These are phyloP conservation scores for Vicia sativa DNA, from an alignment of 306 rosid genomes.

Conservation along the genomic window DNA sequence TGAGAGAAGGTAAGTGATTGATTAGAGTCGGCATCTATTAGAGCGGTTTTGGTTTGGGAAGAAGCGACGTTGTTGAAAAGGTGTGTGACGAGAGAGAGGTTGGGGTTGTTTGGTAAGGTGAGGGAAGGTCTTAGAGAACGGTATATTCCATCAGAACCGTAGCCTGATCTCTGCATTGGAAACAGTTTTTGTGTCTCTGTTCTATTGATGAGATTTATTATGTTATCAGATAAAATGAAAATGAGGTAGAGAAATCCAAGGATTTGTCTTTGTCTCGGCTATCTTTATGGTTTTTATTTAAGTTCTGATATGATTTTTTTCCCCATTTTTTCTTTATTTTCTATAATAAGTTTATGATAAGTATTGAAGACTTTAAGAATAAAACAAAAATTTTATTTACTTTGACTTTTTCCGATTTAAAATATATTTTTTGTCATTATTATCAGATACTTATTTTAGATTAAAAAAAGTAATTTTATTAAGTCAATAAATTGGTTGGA, in stretches of 20 bases:
- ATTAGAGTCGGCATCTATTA: constrained; percentile 63
- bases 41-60: constrained; percentile 63
- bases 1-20: constrained; percentile 52
- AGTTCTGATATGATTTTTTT: no score
- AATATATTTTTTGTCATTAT: no score
- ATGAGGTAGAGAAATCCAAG: not conserved
- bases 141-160: constrained; percentile 77
- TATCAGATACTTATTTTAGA: no score
- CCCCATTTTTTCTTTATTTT: no score
- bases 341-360: no score
- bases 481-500: no score
- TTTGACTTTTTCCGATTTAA: no score
- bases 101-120: constrained; percentile 46
- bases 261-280: not conserved
- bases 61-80: constrained; percentile 60
- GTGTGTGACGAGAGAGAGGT: constrained; percentile 61
- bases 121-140: constrained; percentile 74
- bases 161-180: constrained; percentile 76
- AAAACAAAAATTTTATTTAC: no score
- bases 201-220: not conserved
- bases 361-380: no score
- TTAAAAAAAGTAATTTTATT: no score
- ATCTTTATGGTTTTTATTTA: no score
- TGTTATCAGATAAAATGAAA: not conserved
- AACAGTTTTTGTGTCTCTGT: not conserved